Evolutionary conservation across 768 basidiomycete species (phyloP).

Genomic region (Paxillus rubicundulus): DNA sequence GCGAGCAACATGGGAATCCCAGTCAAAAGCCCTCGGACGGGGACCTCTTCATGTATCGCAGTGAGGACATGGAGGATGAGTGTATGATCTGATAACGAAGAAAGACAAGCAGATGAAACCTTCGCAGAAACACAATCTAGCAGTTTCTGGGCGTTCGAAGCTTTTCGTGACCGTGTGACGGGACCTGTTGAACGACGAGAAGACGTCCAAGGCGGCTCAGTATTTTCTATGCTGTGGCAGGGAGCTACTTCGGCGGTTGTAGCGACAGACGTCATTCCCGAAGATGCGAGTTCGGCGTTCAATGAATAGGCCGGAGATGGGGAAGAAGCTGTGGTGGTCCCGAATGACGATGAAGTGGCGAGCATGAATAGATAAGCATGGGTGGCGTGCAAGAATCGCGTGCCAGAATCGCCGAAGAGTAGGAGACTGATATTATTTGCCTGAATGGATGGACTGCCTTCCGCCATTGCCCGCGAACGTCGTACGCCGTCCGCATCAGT

Average conservation of each 20-base stretch:
- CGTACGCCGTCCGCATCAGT: slow-evolving; percentile 46
- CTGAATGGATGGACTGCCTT: slow-evolving; percentile 47
- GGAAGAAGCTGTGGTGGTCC: slow-evolving; percentile 38
- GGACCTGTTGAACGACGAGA: slow-evolving; percentile 49
- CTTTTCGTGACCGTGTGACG: slow-evolving; percentile 54
- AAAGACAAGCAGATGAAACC: slow-evolving; percentile 45
- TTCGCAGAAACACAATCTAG: slow-evolving; percentile 47
- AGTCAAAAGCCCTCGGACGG: slow-evolving; percentile 68
- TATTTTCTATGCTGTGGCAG: slow-evolving; percentile 16
- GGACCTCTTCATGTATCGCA: slow-evolving; percentile 68
- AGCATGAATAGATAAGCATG: slow-evolving; percentile 82
- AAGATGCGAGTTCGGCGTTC: slow-evolving; percentile 28
- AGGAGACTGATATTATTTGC: slow-evolving; percentile 46
- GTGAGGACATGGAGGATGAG: slow-evolving; percentile 67
- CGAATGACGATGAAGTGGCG: slow-evolving; percentile 67
- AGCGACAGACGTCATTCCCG: slow-evolving; percentile 29
- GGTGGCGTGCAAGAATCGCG: slow-evolving; percentile 72
- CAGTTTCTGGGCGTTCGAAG: slow-evolving; percentile 51
- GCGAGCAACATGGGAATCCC: slow-evolving; percentile 88
- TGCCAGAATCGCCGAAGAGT: slow-evolving; percentile 57
- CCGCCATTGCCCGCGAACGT: slow-evolving; percentile 44
- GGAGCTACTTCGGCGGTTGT: slow-evolving; percentile 32
- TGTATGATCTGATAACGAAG: slow-evolving; percentile 72
- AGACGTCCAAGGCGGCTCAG: slow-evolving; percentile 31
- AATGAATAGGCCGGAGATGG: slow-evolving; percentile 42